Conservation (phyloP, 2,329 filamentous ascomycete genomes). For the Trichophyton verrucosum region DNA sequence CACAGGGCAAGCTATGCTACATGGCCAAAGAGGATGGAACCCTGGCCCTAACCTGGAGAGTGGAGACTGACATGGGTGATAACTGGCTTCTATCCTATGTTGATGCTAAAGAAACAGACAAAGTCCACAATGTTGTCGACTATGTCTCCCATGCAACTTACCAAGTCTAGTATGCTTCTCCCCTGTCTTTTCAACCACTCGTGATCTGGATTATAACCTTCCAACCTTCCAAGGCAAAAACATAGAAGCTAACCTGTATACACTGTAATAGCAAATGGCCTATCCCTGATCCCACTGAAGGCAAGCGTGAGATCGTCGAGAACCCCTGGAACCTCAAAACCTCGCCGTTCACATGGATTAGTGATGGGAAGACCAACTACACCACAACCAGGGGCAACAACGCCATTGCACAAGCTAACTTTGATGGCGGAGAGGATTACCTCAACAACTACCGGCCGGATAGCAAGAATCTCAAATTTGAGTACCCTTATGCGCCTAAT, state of each 20-base stretch:
- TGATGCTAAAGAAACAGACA: slow-evolving; percentile 10
- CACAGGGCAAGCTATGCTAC: slow-evolving; percentile 9
- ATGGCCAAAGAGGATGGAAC: slow-evolving; percentile 9
- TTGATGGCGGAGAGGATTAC: slow-evolving; percentile 7
- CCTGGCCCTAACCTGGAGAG: slow-evolving; percentile 10
- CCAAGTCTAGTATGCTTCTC: slow-evolving; percentile 9
- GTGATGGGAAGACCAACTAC: slow-evolving; percentile 7
- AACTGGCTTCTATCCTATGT: slow-evolving; percentile 13
- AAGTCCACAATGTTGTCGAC: slow-evolving; percentile 10
- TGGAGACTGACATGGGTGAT: slow-evolving; percentile 12
- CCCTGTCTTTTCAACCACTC: neutral
- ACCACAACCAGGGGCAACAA: slow-evolving; percentile 12
- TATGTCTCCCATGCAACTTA: slow-evolving; percentile 11
- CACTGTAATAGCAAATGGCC: slow-evolving; percentile 4
- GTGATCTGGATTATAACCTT: neutral
- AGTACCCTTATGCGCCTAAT: slow-evolving; percentile 9
- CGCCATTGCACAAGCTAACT: slow-evolving; percentile 11
- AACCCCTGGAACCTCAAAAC: slow-evolving; percentile 9
- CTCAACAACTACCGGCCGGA: slow-evolving; percentile 11
- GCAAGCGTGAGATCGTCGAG: slow-evolving; percentile 2
- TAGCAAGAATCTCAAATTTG: slow-evolving; percentile 6
- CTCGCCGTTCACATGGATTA: slow-evolving; percentile 10
- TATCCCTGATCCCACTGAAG: slow-evolving; percentile 10
- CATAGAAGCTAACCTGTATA: neutral
- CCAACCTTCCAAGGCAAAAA: neutral